phyloP scores from a whole-genome alignment of 768 basidiomycete species.

The Boletus reticuloceps region DNA sequence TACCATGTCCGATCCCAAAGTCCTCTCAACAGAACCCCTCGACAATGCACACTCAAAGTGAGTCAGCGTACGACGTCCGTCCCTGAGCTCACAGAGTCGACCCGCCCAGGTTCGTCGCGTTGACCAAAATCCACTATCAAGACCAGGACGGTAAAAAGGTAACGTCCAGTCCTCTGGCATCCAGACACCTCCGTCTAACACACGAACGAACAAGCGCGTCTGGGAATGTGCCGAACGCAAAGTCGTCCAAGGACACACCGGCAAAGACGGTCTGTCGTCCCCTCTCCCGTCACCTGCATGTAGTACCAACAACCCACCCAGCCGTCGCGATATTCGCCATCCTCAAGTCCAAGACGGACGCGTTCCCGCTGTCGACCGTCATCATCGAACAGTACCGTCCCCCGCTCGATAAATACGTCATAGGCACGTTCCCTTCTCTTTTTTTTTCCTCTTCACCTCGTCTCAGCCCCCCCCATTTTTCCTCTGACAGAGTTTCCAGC shows the following conservation, averaged over 20 bases:
- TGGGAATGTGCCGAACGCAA: slow-evolving; percentile 91
- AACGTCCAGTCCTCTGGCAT: neutral
- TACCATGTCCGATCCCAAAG: slow-evolving; percentile 42
- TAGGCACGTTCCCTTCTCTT: slow-evolving; percentile 46
- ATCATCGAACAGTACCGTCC: slow-evolving; percentile 93
- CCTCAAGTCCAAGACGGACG: slow-evolving; percentile 67
- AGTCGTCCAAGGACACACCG: slow-evolving; percentile 74
- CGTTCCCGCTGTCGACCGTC: slow-evolving; percentile 74
- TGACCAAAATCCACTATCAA: slow-evolving; percentile 77
- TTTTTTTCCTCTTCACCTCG: no score
- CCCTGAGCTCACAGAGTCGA: neutral
- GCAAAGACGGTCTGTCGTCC: slow-evolving; percentile 68
- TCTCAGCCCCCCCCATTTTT: neutral
- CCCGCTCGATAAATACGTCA: slow-evolving; percentile 70
- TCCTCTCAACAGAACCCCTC: slow-evolving; percentile 53
- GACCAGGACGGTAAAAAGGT: slow-evolving; percentile 80
- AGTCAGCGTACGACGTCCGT: slow-evolving; percentile 12
- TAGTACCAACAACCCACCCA: slow-evolving; percentile 24
- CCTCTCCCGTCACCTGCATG: neutral
- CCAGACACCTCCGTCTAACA: neutral
- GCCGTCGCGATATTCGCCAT: slow-evolving; percentile 86
- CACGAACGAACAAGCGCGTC: slow-evolving; percentile 40
- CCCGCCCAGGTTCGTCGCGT: slow-evolving; percentile 68
- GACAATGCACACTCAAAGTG: slow-evolving; percentile 58
- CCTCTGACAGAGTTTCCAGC: slow-evolving; percentile 51